Evolutionary conservation across 2,329 filamentous ascomycete species (phyloP).

Genomic region (Byssoonygena ceratinophila): DNA sequence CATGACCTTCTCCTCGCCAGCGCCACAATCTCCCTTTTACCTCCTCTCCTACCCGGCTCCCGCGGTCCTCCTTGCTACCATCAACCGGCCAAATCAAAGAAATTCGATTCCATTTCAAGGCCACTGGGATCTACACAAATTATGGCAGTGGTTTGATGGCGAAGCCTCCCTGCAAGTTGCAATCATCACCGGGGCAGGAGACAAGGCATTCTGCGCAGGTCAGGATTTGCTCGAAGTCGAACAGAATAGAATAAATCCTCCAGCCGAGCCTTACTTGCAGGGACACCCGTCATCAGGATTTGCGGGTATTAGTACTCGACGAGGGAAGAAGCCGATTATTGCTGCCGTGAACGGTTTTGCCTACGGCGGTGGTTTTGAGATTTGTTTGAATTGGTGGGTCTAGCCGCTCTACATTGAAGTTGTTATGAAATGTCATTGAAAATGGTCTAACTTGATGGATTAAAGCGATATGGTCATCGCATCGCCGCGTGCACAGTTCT

Average conservation of each 20-base stretch:
- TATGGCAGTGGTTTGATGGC: conserved; percentile 36
- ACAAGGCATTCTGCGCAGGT: conserved; percentile 38
- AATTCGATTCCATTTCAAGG: conserved; percentile 34
- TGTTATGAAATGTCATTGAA: background rate
- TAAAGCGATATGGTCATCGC: conserved; percentile 58
- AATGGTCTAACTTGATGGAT: conserved; percentile 29
- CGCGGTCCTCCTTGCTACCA: conserved; percentile 37
- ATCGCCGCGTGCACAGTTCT: conserved; percentile 47
- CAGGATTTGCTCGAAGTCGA: conserved; percentile 38
- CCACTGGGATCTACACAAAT: conserved; percentile 31
- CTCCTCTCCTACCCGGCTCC: conserved; percentile 32
- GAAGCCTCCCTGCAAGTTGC: conserved; percentile 34
- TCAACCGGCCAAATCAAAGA: conserved; percentile 32
- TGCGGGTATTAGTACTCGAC: conserved; percentile 45
- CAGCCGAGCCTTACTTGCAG: conserved; percentile 19
- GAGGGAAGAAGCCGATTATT: conserved; percentile 61
- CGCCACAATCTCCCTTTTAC: conserved; percentile 18
- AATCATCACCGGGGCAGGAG: conserved; percentile 35
- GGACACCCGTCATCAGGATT: conserved; percentile 43
- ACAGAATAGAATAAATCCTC: conserved; percentile 20
- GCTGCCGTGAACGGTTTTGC: conserved; percentile 70
- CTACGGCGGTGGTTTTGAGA: conserved; percentile 68
- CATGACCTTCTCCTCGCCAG: conserved; percentile 14
- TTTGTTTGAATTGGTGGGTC: conserved; percentile 72
- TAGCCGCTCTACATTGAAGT: background rate